These are phyloP conservation scores for Colletotrichum chlorophyti DNA, from an alignment of 2,329 filamentous ascomycete genomes.

Conservation along the genomic window DNA sequence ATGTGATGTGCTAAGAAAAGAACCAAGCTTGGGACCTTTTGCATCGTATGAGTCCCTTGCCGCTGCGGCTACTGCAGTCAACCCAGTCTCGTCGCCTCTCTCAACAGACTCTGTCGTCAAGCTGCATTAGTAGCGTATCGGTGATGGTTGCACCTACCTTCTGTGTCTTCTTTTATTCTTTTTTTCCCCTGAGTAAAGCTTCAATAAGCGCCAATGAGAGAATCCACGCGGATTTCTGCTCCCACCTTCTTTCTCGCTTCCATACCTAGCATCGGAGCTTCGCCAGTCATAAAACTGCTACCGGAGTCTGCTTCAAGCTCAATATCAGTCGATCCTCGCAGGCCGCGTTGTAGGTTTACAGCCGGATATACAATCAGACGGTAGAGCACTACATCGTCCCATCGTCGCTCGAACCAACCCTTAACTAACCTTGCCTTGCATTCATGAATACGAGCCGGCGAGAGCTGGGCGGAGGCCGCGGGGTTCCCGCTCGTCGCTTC, in stretches of 20 bases:
- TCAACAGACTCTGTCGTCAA: neutral
- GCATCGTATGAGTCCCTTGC: too few species aligned
- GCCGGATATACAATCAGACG: neutral
- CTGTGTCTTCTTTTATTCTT: too few species aligned
- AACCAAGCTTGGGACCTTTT: conserved; percentile 12
- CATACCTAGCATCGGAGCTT: neutral
- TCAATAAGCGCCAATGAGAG: neutral
- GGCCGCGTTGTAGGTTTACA: too few species aligned
- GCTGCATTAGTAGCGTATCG: too few species aligned
- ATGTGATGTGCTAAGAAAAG: conserved; percentile 8
- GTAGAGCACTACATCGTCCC: neutral
- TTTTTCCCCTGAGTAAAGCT: too few species aligned
- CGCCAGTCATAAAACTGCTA: too few species aligned
- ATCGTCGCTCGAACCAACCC: conserved; percentile 9
- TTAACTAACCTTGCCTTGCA: too few species aligned
- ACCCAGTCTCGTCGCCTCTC: neutral
- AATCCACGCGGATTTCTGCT: conserved; percentile 1
- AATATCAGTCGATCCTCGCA: neutral
- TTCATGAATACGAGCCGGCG: conserved; percentile 14
- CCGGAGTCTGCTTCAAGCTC: neutral
- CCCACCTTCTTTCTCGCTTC: neutral
- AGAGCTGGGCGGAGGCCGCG: neutral
- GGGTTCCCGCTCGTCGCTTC: conserved; percentile 5
- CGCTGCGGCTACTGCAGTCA: neutral
- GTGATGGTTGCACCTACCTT: too few species aligned